Base-by-base conservation (phyloP, 108 stramenopile genomes). In the Nitzschia sp. region DNA sequence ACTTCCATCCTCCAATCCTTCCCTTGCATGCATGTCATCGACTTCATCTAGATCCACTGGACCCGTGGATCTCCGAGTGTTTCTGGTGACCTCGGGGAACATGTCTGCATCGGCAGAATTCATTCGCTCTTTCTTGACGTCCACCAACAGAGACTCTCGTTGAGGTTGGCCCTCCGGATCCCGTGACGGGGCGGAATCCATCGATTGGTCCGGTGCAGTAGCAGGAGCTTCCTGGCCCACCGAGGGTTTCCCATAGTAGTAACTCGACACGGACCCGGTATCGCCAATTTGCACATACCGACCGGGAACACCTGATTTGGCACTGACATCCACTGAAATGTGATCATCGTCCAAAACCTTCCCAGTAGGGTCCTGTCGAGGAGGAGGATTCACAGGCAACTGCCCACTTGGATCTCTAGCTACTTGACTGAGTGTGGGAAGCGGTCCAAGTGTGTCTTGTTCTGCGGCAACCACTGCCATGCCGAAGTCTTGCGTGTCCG, bases 21-120 rank as follows among this genome's bases (percentile, higher is more conserved):
- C 29, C 29, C 29, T 34, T 34, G 29, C 29, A 5, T 34, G 29
- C 29, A 34, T 34, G 34, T 78, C 77, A 39, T 60, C 73, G 8
- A 75, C 20, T 39, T 74, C 77, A 52, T 83, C 78, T 51, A 80
- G 38, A 43, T 80, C 83, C 9, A 84, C 65, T n/a, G 83, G 83
- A 9, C 72, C 78, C 25, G 26, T 39, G 20, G 63, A n/a, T 55
- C 73, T 51, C 52, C 65, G 57, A n/a, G 19, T 62, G 10, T 24
- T 34, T 19, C 42, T 57, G 7, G 20, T 10, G 8, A 62, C 22
- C 44, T 65, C 53, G 1, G 77, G 54, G 43, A 84, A 84, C 48
- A 74, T 39, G 41, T 56, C 56, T 0, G 66, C 58, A 44, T 84
- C 83, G 14, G 72, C 83, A 37, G 70, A 41, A 41, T 64, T 50